Base-by-base conservation (phyloP, 1,284 basidiomycete species). In the Sporisorium scitamineum region DNA sequence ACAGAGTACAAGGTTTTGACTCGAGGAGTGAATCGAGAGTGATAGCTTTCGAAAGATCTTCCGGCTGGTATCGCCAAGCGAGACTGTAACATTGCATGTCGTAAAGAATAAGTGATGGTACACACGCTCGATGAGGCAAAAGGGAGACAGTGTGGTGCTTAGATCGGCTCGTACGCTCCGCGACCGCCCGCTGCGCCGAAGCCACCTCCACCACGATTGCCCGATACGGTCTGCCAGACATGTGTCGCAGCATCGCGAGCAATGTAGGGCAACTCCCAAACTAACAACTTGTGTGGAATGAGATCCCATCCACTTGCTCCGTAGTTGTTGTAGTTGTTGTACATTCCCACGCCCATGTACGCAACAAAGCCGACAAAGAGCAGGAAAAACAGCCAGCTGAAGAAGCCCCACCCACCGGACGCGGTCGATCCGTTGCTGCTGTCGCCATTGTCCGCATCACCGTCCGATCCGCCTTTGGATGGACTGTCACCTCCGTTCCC, bases 291-390 rank as follows among this genome's bases (percentile, higher is more conserved):
- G 57, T 83, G 74, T 7, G 81, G 81, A 0, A 83, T 59, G 1
- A 80, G 58, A 50, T 83, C 81, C 81, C 81, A 83, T 13, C 81
- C 81, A 31, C 54, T 76, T 0, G 80, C 79, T 14, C 81, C 81
- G 52, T 81, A 83, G 29, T 80, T 75, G 59, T 66, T 78, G 55
- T 80, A 79, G 62, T 83, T 83, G 58, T 70, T 66, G 76, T 79
- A 81, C 55, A 80, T 75, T 10, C 80, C 80, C 0, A 70, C 48
- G 7, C 57, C 76, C 66, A 81, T 62, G 57, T 81, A 81, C 16
- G 57, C 59, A n/a, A 54, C 41, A 29, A 71, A 66, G 11, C 72
- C 67, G 11, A 64, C 37, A 11, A 69, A 51, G 22, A 73, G 29
- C 11, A 73, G 42, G 58, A 77, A 77, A 54, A 77, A 64, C 41